Evolutionary conservation across 176 grass and related monocot genomes (phyloP), one percentile per base, ranked within the genome.

Genomic region (Saccharum spontaneum): DNA sequence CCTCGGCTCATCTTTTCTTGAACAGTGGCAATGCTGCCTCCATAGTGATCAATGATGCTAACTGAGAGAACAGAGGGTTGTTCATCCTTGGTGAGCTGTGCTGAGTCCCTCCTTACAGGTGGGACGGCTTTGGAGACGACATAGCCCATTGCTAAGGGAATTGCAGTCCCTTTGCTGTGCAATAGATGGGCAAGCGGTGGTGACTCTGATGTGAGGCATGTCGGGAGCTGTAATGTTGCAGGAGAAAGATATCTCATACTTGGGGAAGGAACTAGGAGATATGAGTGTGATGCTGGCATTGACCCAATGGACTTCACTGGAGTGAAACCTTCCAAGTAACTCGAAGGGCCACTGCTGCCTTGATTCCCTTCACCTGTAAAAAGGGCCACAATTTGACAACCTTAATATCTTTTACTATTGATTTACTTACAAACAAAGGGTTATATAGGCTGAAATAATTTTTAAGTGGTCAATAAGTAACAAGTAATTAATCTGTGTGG

Each of bases 131-230:
- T 99, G 67, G 97, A 96, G n/a, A 95, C 88, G 1, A 94, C 78
- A 54, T 96, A 99, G 2, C 97, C 89, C 57, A 89, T 94, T 43
- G 91, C 86, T 69, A 99, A 62, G 43, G 97, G 97, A 87, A 89
- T 90, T 8, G 97, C 97, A 60, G 88, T 89, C 33, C 97, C 97
- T 86, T 94, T 94, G 86, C 97, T 99, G 86, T 99, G 93, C 79
- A 99, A 67, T 48, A 99, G 84, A 81, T 99, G 97, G 44, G 97
- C 97, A 49, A 99, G 93, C 1, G 97, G 97, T 34, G 97, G 97
- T 73, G 97, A 99, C 61, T 96, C 93, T 7, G 97, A 99, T 30
- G 97, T 96, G 24, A 96, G 93, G 90, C 93, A 99, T 23, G 88
- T 99, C 1, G 97, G 97, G 43, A 99, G 91, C 63, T 96, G 97